Base-by-base conservation (phyloP, 345 rosid genomes). In the Populus nigra region DNA sequence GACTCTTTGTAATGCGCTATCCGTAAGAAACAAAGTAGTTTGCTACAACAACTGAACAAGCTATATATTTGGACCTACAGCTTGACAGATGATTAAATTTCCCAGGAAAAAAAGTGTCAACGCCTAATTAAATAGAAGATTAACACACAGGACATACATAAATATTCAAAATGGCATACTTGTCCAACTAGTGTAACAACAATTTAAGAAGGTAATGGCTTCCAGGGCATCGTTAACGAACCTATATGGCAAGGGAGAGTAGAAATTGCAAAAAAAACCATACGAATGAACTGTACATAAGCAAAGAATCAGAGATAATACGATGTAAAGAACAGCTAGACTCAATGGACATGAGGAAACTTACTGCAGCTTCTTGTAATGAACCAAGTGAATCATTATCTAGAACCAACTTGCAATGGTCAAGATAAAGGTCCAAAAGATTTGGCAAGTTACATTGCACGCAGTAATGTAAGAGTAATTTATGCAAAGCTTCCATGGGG, bases 351-450 rank as follows among this genome's bases (percentile, higher is more conserved):
- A 68, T 38, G 72, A 79, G 85, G 81, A 72, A 87, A 92, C 99
- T 93, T 93, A 96, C 99, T 39, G 93, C 91, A 83, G 97, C 91
- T 85, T 89, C 94, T 81, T 71, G 88, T 69, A 91, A 83, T 49
- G 85, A 86, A 81, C 50, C 55, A 72, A 89, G 87, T 4, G 88
- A 88, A 79, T 88, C 91, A 55, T 79, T 88, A 78, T 93, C 88
- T 41, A 87, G 79, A 82, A 75, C 93, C 93, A 89, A 76, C 74
- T 88, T 82, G 79, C 89, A 91, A 82, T 87, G 92, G 78, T 89
- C 96, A 85, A 92, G 93, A 87, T 92, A 93, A 81, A 96, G 89
- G 79, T 89, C 96, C 89, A 96, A 84, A 83, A 96, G 91, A 82
- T 91, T 89, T 79, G 98, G 98, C 88, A 93, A 88, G 80, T 86